These are phyloP conservation scores for Cucurbita argyrosperma DNA, from an alignment of 306 rosid species.

Conservation along the genomic window DNA sequence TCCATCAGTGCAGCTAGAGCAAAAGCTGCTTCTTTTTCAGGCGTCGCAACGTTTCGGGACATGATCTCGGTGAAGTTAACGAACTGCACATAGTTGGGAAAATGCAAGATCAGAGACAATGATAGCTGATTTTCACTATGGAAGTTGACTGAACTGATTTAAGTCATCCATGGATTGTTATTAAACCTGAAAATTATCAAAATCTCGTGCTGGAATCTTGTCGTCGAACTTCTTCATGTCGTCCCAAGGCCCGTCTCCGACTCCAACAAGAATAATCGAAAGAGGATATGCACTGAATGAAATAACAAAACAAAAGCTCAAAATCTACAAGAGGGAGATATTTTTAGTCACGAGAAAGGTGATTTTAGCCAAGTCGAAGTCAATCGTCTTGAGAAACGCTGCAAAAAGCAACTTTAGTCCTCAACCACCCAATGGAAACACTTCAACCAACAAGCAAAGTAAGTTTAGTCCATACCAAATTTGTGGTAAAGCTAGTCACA, in stretches of 20 bases:
- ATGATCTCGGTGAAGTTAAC: constrained; percentile 70
- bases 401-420: too few relatives aligned
- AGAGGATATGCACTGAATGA: constrained; percentile 54
- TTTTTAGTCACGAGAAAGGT: too few relatives aligned
- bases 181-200: constrained; percentile 78
- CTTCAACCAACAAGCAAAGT: too few relatives aligned
- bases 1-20: constrained; percentile 96
- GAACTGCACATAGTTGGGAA: constrained; percentile 29
- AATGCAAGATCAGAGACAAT: neutral
- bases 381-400: too few relatives aligned
- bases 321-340: neutral
- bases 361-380: too few relatives aligned
- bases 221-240: constrained; percentile 87
- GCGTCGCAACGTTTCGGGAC: constrained; percentile 18
- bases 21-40: constrained; percentile 68
- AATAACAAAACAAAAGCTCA: neutral
- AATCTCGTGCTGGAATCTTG: constrained; percentile 62
- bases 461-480: too few relatives aligned
- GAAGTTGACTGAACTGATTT: neutral
- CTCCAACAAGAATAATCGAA: constrained; percentile 76
- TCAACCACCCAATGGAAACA: too few relatives aligned
- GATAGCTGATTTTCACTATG: neutral
- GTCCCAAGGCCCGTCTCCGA: constrained; percentile 97
- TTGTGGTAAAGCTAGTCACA: too few relatives aligned
- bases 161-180: neutral